phyloP scores from a whole-genome alignment of 2,329 filamentous ascomycete species.

The Botryosphaeria dothidea region DNA sequence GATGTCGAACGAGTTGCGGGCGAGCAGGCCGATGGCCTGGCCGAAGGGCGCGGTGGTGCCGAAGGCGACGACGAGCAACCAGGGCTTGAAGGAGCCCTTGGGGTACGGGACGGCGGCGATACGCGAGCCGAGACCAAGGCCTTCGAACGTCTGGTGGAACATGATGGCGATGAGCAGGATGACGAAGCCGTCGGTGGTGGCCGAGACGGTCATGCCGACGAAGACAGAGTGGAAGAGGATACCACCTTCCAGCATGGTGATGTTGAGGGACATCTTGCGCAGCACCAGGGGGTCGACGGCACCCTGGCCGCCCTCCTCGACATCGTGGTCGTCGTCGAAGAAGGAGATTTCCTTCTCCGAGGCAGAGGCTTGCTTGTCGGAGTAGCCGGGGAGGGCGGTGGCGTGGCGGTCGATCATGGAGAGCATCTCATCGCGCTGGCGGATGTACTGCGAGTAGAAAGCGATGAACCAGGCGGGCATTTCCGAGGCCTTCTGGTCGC shows the following conservation, averaged over 20 bases:
- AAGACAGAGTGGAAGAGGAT: conserved; percentile 80
- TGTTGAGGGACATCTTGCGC: conserved; percentile 36
- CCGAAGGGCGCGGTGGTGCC: conserved; percentile 73
- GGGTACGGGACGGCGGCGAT: conserved; percentile 71
- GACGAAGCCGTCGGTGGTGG: conserved; percentile 65
- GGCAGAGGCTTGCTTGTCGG: conserved; percentile 28
- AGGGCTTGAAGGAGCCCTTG: conserved; percentile 39
- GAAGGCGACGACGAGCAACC: conserved; percentile 78
- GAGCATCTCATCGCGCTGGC: conserved; percentile 61
- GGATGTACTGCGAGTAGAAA: conserved; percentile 64
- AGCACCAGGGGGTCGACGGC: conserved; percentile 39
- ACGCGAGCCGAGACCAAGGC: conserved; percentile 79
- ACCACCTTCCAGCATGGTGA: conserved; percentile 66
- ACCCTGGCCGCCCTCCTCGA: conserved; percentile 21
- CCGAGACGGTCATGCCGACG: conserved; percentile 71
- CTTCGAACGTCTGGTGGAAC: conserved; percentile 82
- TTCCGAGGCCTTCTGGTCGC: conserved; percentile 36
- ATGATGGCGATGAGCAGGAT: conserved; percentile 68
- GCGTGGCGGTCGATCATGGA: conserved; percentile 50
- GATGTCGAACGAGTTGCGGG: conserved; percentile 80
- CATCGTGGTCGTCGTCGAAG: conserved; percentile 34
- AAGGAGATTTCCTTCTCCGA: conserved; percentile 32
- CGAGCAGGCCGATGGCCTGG: conserved; percentile 76
- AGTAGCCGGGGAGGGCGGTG: conserved; percentile 33
- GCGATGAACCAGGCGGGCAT: conserved; percentile 66